Conservation (phyloP, 495 filamentous ascomycete genomes). For the Penicillium verhagenii region DNA sequence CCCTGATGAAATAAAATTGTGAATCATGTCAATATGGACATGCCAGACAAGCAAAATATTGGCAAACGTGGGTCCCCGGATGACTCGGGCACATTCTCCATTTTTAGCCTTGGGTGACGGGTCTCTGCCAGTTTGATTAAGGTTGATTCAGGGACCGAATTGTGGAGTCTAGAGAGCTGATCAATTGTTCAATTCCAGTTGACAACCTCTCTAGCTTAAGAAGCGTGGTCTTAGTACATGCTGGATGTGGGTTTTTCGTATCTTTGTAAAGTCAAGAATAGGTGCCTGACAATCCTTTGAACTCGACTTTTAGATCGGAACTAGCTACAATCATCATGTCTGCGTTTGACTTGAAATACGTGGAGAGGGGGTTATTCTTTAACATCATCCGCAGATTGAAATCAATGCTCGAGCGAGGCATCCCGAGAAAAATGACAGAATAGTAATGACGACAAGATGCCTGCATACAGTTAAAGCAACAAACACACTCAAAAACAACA, state of each 20-base stretch:
- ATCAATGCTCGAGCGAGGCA: too few species aligned
- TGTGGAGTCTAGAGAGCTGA: neutral
- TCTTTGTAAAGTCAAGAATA: too few species aligned
- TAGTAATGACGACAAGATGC: too few species aligned
- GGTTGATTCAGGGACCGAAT: conserved; percentile 3
- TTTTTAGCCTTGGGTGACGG: conserved; percentile 5
- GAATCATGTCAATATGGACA: neutral
- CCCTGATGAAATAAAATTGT: neutral
- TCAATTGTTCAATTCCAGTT: neutral
- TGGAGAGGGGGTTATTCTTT: neutral
- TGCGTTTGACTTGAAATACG: neutral
- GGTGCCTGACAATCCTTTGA: neutral
- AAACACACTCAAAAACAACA: neutral
- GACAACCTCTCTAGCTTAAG: too few species aligned
- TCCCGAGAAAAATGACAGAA: too few species aligned
- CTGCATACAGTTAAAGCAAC: neutral
- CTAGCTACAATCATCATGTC: neutral
- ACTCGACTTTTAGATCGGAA: too few species aligned
- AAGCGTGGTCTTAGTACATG: too few species aligned
- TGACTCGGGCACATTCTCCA: conserved; percentile 7
- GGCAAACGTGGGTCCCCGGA: neutral
- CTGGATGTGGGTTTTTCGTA: too few species aligned
- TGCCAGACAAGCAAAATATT: neutral
- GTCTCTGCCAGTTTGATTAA: conserved; percentile 10
- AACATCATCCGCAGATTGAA: too few species aligned